A percentile compares a stretch with the other conserved stretches of the same genome.
Evolutionary conservation across 2,329 filamentous ascomycete species (phyloP).

Genomic region (Trichoderma hamatum): DNA sequence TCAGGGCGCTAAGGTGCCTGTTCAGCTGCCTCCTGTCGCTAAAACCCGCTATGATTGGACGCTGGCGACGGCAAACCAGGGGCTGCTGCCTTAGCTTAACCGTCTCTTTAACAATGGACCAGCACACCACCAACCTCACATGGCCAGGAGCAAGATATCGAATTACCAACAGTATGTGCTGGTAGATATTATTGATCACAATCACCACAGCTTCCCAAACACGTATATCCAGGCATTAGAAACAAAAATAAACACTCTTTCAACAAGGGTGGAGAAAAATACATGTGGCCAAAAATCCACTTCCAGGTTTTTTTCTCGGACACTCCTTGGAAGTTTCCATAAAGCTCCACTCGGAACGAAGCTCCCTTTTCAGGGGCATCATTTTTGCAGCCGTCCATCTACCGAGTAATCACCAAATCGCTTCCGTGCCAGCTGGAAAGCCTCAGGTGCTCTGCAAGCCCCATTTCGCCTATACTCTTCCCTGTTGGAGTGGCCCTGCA

Average conservation of each 20-base stretch:
- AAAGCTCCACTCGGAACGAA: background rate
- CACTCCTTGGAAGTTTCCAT: background rate
- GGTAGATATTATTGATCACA: background rate
- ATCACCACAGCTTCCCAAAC: background rate
- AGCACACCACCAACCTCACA: background rate
- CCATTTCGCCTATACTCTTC: background rate
- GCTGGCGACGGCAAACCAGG: background rate
- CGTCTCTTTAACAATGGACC: background rate
- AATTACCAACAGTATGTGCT: background rate
- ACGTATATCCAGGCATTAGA: background rate
- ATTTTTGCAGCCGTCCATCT: background rate
- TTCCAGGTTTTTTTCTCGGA: background rate
- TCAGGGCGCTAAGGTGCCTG: constrained; percentile 1
- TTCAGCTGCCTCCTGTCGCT: background rate
- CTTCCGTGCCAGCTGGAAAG: background rate
- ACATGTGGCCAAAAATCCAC: background rate
- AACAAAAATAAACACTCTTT: background rate
- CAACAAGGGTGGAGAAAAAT: background rate
- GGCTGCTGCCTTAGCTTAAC: background rate
- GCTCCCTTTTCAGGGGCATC: constrained; percentile 5
- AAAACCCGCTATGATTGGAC: background rate
- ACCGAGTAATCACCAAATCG: background rate
- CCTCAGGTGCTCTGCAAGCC: background rate
- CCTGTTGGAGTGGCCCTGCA: background rate
- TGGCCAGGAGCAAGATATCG: background rate